Conservation (phyloP, 2,329 filamentous ascomycete genomes). For the Alternaria postmessia region DNA sequence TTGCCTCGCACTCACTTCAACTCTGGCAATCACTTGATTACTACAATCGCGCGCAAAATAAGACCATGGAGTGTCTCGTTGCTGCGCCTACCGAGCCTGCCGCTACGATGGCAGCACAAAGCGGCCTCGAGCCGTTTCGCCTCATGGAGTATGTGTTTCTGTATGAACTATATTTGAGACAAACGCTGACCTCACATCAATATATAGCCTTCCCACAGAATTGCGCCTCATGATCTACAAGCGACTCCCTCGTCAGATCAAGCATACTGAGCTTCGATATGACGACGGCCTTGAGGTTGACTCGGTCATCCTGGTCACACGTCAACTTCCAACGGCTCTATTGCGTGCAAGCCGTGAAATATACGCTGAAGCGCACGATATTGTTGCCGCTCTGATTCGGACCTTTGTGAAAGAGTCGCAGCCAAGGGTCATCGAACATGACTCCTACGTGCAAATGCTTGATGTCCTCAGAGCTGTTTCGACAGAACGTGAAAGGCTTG, state of each 20-base stretch:
- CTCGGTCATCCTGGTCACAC: neutral
- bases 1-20: neutral
- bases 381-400: neutral
- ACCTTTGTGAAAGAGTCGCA: neutral
- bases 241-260: neutral
- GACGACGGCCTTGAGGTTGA: too few species aligned
- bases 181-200: neutral
- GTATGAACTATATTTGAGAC: neutral
- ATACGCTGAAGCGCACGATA: neutral
- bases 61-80: neutral
- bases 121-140: neutral
- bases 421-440: neutral
- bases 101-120: neutral
- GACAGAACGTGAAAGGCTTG: neutral
- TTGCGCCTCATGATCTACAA: neutral
- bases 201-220: neutral
- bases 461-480: neutral
- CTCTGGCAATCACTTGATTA: neutral
- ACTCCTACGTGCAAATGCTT: neutral
- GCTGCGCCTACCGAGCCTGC: neutral
- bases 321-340: neutral
- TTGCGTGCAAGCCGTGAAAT: neutral
- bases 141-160: neutral
- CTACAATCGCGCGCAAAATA: neutral
- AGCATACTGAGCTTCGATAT: neutral